Conservation (phyloP, 2,329 filamentous ascomycete genomes). For the Phialophora chinensis region DNA sequence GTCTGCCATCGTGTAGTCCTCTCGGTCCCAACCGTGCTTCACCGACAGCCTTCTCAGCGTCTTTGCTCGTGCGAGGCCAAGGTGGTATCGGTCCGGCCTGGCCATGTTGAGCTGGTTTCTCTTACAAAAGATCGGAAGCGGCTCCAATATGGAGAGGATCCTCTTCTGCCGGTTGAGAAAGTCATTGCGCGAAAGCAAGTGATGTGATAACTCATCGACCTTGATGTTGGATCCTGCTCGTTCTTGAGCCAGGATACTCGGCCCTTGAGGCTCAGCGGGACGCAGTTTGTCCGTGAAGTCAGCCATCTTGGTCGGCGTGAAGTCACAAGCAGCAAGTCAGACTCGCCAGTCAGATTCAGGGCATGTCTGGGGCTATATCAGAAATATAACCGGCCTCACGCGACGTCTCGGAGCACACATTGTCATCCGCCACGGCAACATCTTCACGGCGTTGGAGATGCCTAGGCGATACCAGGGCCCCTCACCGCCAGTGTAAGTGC, state of each 20-base stretch:
- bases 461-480: background rate
- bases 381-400: background rate
- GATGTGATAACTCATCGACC: constrained; percentile 52
- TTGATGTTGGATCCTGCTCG: constrained; percentile 53
- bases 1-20: constrained; percentile 59
- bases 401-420: background rate
- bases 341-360: background rate
- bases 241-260: constrained; percentile 54
- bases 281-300: constrained; percentile 56
- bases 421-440: background rate
- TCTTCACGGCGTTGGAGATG: background rate
- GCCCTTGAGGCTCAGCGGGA: constrained; percentile 54
- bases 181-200: constrained; percentile 55
- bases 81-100: constrained; percentile 58
- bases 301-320: constrained; percentile 44
- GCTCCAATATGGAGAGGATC: constrained; percentile 53
- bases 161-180: constrained; percentile 57
- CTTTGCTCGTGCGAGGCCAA: constrained; percentile 60
- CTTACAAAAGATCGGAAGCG: constrained; percentile 58
- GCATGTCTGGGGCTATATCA: background rate
- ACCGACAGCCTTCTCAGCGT: constrained; percentile 54
- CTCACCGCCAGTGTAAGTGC: constrained; percentile 19
- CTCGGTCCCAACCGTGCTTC: constrained; percentile 55
- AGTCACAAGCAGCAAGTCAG: constrained; percentile 1
- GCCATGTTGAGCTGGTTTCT: constrained; percentile 58